phyloP scores from a whole-genome alignment of 2,329 filamentous ascomycete genomes.

The Thelonectria rubi region DNA sequence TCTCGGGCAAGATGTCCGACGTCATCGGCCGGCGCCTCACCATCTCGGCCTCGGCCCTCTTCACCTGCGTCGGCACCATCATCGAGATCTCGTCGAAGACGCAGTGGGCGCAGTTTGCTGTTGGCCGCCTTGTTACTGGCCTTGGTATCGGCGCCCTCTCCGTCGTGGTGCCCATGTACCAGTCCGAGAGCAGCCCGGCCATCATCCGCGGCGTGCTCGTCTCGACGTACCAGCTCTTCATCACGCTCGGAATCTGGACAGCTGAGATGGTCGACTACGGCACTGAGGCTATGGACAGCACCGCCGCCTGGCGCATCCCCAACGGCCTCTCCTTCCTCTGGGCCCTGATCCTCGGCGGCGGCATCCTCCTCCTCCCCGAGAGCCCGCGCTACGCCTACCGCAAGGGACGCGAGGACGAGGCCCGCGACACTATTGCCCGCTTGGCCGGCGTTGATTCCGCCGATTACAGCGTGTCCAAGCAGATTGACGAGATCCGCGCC shows the following conservation, averaged over 20 bases:
- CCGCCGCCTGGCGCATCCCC: slow-evolving; percentile 70
- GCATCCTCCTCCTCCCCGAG: slow-evolving; percentile 64
- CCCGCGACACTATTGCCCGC: slow-evolving; percentile 57
- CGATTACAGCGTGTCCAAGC: slow-evolving; percentile 53
- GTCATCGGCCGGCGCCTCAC: slow-evolving; percentile 67
- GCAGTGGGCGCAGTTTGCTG: slow-evolving; percentile 71
- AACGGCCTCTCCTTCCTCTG: slow-evolving; percentile 65
- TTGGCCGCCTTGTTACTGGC: slow-evolving; percentile 72
- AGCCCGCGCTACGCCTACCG: slow-evolving; percentile 62
- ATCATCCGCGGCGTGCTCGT: slow-evolving; percentile 72
- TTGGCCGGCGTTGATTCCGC: slow-evolving; percentile 55
- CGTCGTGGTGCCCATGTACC: slow-evolving; percentile 74
- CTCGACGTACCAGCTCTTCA: slow-evolving; percentile 73
- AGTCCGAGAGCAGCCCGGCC: slow-evolving; percentile 71
- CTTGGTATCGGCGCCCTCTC: slow-evolving; percentile 71
- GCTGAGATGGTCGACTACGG: slow-evolving; percentile 69
- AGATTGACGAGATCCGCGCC: slow-evolving; percentile 61
- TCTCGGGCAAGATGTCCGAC: slow-evolving; percentile 69
- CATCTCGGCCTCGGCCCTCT: slow-evolving; percentile 69
- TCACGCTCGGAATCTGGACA: slow-evolving; percentile 72
- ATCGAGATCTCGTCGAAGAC: slow-evolving; percentile 67
- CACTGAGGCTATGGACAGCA: slow-evolving; percentile 57
- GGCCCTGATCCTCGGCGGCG: slow-evolving; percentile 60
- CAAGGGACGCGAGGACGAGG: slow-evolving; percentile 57
- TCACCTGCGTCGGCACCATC: slow-evolving; percentile 70